These are phyloP conservation scores for Silene latifolia DNA, from an alignment of 148 eudicot species.

Conservation along the genomic window DNA sequence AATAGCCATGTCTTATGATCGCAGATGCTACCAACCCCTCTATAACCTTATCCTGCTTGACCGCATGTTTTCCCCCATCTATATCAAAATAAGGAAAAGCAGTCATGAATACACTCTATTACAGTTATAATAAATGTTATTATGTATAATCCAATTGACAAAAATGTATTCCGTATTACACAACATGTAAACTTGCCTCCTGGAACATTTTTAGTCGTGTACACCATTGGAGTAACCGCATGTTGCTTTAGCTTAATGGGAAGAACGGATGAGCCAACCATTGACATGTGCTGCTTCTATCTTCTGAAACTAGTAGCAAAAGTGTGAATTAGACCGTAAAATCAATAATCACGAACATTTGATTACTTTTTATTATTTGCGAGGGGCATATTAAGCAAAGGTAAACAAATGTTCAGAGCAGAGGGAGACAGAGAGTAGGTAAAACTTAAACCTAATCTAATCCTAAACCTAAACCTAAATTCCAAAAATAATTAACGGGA, in stretches of 20 bases:
- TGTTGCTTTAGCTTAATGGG: background rate
- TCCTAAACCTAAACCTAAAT: too few species aligned
- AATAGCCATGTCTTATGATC: conserved; percentile 12
- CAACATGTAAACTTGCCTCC: background rate
- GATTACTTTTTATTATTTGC: too few species aligned
- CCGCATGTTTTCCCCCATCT: background rate
- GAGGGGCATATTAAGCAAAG: too few species aligned
- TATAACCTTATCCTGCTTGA: background rate
- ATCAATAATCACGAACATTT: too few species aligned
- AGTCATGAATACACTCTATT: background rate
- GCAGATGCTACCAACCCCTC: background rate
- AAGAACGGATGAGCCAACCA: background rate
- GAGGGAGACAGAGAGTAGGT: too few species aligned
- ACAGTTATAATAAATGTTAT: background rate
- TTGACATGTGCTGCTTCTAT: background rate
- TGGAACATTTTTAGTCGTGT: background rate
- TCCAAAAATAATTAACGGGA: too few species aligned
- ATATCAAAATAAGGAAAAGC: background rate
- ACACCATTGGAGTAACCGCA: background rate
- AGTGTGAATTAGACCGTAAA: too few species aligned
- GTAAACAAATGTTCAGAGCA: too few species aligned
- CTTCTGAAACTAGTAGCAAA: too few species aligned
- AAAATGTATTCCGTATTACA: too few species aligned
- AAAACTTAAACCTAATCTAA: too few species aligned
- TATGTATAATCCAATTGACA: too few species aligned